Base-by-base conservation (phyloP, 768 basidiomycete species). In the Austroboletus festivus region DNA sequence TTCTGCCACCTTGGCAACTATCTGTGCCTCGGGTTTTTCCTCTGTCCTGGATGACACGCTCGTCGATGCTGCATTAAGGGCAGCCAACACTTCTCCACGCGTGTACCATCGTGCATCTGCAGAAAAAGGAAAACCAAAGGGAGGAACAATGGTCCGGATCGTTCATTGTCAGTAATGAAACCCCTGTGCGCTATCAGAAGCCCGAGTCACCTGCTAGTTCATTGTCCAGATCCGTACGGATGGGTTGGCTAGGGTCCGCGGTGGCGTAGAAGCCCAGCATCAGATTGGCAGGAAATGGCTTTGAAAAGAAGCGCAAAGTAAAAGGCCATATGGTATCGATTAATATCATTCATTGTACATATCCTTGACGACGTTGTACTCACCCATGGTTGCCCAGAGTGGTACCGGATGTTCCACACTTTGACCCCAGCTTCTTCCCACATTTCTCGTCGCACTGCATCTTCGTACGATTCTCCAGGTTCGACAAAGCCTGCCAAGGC, bases 381-480 rank as follows among this genome's bases (percentile, higher is more conserved):
- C 56, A 87, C 90, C 90, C 90, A 93, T 46, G 91, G 91, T 57
- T 92, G 89, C 28, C 75, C 80, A 47, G 87, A 89, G 66, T 93
- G 90, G 62, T 95, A 97, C 55, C 75, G 76, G 21, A 93, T 78
- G 54, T 91, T 77, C 73, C 85, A 86, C 20, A 91, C 89, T 40
- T 76, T 79, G n/a, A 98, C 78, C 4, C 95, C 95, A 2, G 91
- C 89, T 67, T 98, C 95, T 66, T 99, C 95, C 84, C 91, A 91
- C 66, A 95, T 85, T 67, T 98, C 95, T 33, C 95, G 78, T 44
- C 79, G 74, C 24, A 97, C 93, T 2, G 94, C 87, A 57, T 97
- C 93, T 62, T 99, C 95, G 54, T 96, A 86, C 0, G 88, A 82
- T 65, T 99, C 95, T 10, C 88, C 93, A 5, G 93, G 92, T 64